phyloP scores from a whole-genome alignment of 1,284 basidiomycete genomes.

The Ustilago trichophora region DNA sequence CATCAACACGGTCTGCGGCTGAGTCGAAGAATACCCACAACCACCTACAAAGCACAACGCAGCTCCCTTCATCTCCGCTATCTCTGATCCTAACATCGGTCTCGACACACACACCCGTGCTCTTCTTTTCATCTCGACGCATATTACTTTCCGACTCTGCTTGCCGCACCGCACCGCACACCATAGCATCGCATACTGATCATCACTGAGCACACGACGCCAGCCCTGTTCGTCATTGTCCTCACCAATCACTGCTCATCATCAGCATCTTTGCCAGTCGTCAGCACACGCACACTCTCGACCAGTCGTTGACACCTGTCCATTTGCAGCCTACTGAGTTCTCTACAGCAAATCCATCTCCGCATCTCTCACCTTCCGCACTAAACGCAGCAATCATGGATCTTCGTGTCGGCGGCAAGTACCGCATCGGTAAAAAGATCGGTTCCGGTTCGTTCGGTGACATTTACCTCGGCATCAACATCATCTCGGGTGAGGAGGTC shows the following conservation, averaged over 20 bases:
- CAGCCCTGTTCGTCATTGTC: slow-evolving; percentile 18
- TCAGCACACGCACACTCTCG: background rate
- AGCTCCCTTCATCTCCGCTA: background rate
- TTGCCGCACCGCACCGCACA: slow-evolving; percentile 6
- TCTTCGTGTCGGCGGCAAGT: slow-evolving; percentile 93
- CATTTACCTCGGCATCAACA: slow-evolving; percentile 99
- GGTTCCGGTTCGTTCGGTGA: slow-evolving; percentile 99
- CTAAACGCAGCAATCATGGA: slow-evolving; percentile 72
- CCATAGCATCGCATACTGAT: slow-evolving; percentile 3
- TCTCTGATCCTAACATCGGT: no score
- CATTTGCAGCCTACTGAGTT: no score
- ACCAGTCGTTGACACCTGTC: no score
- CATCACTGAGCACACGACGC: slow-evolving; percentile 6
- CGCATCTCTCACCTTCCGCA: slow-evolving; percentile 5
- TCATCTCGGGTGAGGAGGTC: slow-evolving; percentile 99
- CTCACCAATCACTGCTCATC: slow-evolving; percentile 4
- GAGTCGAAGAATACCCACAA: slow-evolving; percentile 25
- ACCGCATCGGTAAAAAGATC: slow-evolving; percentile 98
- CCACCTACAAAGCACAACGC: background rate
- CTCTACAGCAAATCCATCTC: no score
- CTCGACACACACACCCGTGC: no score
- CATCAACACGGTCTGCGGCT: slow-evolving; percentile 11
- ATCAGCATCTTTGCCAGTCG: background rate
- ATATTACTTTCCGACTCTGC: background rate
- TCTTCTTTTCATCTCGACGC: no score